These are phyloP conservation scores for Lactifluus hygrophoroides DNA, from an alignment of 768 basidiomycete genomes.

Conservation along the genomic window DNA sequence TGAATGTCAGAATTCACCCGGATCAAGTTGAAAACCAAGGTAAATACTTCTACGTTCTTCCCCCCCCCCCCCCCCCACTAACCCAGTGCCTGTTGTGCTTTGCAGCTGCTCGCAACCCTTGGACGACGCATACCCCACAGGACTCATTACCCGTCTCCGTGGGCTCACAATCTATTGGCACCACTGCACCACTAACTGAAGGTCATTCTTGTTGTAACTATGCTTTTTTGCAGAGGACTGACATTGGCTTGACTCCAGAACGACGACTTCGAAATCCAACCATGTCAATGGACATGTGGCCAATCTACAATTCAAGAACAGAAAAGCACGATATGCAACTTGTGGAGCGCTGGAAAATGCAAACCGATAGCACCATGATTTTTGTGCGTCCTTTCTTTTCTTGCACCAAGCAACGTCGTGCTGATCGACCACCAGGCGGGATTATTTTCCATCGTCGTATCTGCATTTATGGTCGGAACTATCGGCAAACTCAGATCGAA, in stretches of 20 bases:
- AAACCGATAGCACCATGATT: background rate
- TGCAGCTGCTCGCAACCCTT: background rate
- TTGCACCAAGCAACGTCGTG: background rate
- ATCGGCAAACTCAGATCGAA: background rate
- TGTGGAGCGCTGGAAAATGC: constrained; percentile 1
- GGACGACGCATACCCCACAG: background rate
- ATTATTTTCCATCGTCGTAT: constrained; percentile 2
- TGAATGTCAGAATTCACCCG: background rate
- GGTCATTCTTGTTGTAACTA: background rate
- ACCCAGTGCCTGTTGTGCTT: background rate
- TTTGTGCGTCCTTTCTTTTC: background rate
- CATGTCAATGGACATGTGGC: constrained; percentile 10
- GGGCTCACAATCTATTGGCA: background rate
- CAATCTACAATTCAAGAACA: background rate
- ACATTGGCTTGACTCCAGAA: background rate
- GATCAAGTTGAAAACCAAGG: background rate
- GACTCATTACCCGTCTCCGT: background rate
- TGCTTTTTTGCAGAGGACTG: background rate
- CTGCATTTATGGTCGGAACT: background rate
- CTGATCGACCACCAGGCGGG: background rate
- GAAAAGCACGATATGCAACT: constrained; percentile 4
- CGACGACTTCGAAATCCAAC: background rate
- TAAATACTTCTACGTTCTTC: background rate
- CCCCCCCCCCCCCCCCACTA: background rate
- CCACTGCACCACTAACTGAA: background rate